phyloP scores from a whole-genome alignment of 768 basidiomycete species.

The Auriscalpium microsporum region DNA sequence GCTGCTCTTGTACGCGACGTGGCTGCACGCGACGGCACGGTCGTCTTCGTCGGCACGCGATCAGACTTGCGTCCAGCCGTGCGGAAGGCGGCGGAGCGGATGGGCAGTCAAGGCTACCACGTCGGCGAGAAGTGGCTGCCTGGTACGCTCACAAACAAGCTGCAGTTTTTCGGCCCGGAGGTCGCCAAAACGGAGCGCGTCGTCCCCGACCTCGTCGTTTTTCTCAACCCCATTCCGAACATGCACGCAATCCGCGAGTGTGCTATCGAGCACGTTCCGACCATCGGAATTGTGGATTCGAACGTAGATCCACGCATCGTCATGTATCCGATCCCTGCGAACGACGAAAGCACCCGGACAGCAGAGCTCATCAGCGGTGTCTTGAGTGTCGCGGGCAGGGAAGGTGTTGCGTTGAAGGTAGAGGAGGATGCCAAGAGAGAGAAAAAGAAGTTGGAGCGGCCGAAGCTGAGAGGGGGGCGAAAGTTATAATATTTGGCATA shows the following conservation, averaged over 20 bases:
- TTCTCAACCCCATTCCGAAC: conserved; percentile 86
- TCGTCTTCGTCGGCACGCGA: conserved; percentile 88
- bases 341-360: conserved; percentile 87
- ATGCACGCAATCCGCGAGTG: conserved; percentile 87
- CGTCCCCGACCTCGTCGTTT: conserved; percentile 79
- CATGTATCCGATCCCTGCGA: conserved; percentile 98
- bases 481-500: too few relatives aligned
- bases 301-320: conserved; percentile 94
- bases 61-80: conserved; percentile 69
- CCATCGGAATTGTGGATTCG: conserved; percentile 89
- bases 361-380: conserved; percentile 89
- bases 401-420: conserved; percentile 47
- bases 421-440: conserved; percentile 19
- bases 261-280: conserved; percentile 82
- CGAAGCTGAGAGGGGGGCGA: too few relatives aligned
- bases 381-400: conserved; percentile 79
- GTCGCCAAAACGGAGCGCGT: conserved; percentile 44
- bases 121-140: conserved; percentile 89
- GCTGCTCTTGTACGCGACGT: conserved; percentile 80
- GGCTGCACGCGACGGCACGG: conserved; percentile 69
- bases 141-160: conserved; percentile 87
- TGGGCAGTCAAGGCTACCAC: conserved; percentile 76
- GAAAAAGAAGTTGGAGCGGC: not conserved
- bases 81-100: conserved; percentile 67
- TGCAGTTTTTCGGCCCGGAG: conserved; percentile 59